These are phyloP conservation scores for Boletus reticulatus DNA, from an alignment of 768 basidiomycete genomes.

Conservation along the genomic window DNA sequence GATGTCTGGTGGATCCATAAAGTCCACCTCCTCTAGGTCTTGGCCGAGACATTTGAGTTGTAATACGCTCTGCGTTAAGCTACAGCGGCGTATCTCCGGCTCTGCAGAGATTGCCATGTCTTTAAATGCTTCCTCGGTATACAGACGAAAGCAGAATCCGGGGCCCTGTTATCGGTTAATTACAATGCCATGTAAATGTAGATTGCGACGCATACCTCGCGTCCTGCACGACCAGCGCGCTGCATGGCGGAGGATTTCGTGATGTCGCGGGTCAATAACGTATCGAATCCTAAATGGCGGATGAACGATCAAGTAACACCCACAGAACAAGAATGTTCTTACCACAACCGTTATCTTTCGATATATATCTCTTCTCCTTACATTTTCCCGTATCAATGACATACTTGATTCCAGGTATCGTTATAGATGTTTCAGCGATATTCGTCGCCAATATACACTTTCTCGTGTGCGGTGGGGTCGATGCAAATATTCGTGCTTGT, in stretches of 20 bases:
- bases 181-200: neutral
- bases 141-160: conserved; percentile 89
- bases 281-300: conserved; percentile 73
- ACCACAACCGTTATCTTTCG: conserved; percentile 69
- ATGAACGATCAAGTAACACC: neutral
- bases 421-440: conserved; percentile 97
- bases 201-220: conserved; percentile 54
- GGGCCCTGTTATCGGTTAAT: conserved; percentile 47
- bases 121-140: conserved; percentile 79
- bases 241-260: conserved; percentile 91
- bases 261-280: conserved; percentile 76
- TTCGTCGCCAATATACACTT: conserved; percentile 97
- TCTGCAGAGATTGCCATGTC: conserved; percentile 63
- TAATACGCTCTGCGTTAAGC: conserved; percentile 78
- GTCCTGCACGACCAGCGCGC: conserved; percentile 94
- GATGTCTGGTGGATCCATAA: conserved; percentile 83
- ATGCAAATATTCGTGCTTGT: conserved; percentile 75
- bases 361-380: conserved; percentile 89
- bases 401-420: conserved; percentile 92
- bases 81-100: conserved; percentile 90
- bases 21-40: conserved; percentile 76
- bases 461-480: conserved; percentile 63
- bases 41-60: conserved; percentile 84
- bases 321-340: conserved; percentile 1
- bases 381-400: conserved; percentile 96